Base-by-base conservation (phyloP, 1,139 yeast species). In the Kodamaea alishanica region DNA sequence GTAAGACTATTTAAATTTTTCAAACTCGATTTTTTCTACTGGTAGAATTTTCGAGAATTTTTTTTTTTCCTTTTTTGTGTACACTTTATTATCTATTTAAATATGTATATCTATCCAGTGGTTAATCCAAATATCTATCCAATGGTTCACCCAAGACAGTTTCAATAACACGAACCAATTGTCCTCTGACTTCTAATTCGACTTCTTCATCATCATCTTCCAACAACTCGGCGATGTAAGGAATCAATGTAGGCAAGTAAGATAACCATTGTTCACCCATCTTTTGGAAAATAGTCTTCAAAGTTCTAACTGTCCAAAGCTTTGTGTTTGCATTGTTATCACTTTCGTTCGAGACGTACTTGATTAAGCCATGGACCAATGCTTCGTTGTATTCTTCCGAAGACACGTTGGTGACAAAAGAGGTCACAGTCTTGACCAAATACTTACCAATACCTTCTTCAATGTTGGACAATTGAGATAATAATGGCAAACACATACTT, bases 171-270 rank as follows among this genome's bases (percentile, higher is more conserved):
- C 87, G 85, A 5, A 90, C 96, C 49, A 92, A 74, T n/a, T 95
- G 95, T 33, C 82, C 77, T 66, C 97, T 84, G 5, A 89, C 96
- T 61, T 88, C 97, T 57, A 79, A 61, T 62, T 92, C 98, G 25
- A 94, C 96, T 34, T 77, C 79, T 61, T 94, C 98, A 48, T 90
- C 95, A 45, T 92, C 97, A 59, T 90, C 97, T 59, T 92, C 98
- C 47, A 92, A 73, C 45, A 94, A 69, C 63, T 92, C 99, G 5
- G 97, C 97, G 60, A 92, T 87, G 47, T 88, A 77, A 31, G 99
- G 99, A 46, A 94, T 95, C 53, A 92, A 75, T 55, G 92, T 96
- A 23, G 98, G 98, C 56, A 92, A 74, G 70, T 86, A 75, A 28
- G 84, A 69, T 47, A 92, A 76, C 98, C 98, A 92, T 60, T 83